Base-by-base conservation (phyloP, 2,329 filamentous ascomycete genomes). In the Fusarium palustre region DNA sequence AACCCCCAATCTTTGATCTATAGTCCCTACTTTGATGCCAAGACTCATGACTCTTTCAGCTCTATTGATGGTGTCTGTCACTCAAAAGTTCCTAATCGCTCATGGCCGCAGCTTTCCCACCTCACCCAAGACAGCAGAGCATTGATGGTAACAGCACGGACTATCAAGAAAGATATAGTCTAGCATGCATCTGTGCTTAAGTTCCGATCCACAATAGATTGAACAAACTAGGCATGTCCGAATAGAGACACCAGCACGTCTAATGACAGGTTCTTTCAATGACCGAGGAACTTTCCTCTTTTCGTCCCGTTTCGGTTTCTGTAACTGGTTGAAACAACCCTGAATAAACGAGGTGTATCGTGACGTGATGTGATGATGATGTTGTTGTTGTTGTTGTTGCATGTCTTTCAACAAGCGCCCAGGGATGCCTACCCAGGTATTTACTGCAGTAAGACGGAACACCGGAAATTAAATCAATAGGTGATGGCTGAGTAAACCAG, bases 21-120 rank as follows among this genome's bases (percentile, higher is more conserved):
- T 30, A 57, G 30, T n/a, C 61, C 59, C 59, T 64, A 45, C 10
- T 57, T 36, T 22, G 24, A 34, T 10, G 61, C 53, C 59, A 59
- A 64, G 52, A 38, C 41, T 42, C 12, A n/a, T 39, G 30, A 50
- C 49, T 24, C 41, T 47, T 52, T 59, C 62, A 59, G 60, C 46
- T 46, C 20, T 52, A 16, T 20, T 25, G 13, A 41, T n/a, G n/a
- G 16, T 57, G 43, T 57, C 58, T 57, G 43, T 57, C 58, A 49
- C 60, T 30, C 60, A 30, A 49, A 46, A 55, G 49, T 56, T 33
- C 59, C 60, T 47, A 33, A 20, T 45, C 43, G 28, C 16, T n/a
- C 31, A 22, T 42, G 55, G n/a, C 55, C 12, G 16, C 36, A 45
- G 28, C 36, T 41, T 34, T 33, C 24, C 59, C 59, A 11, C 24